These are phyloP conservation scores for Solanum bulbocastanum DNA, from an alignment of 257 asterid genomes.

Conservation along the genomic window DNA sequence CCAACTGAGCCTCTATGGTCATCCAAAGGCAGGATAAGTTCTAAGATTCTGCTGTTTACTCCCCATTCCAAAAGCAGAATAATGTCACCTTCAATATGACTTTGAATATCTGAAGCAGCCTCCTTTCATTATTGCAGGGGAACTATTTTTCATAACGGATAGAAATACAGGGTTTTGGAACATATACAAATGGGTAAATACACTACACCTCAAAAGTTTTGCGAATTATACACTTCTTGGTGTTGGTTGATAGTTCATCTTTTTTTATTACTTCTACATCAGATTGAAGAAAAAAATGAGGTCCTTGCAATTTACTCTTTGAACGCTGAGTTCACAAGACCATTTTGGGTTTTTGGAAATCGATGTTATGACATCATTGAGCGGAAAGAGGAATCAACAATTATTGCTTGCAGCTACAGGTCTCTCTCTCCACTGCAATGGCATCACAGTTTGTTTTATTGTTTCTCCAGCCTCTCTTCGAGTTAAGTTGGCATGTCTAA, in stretches of 20 bases:
- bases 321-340: slow-evolving; percentile 78
- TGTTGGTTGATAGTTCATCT: not conserved
- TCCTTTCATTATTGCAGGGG: slow-evolving; percentile 43
- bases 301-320: slow-evolving; percentile 58
- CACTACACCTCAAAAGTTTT: not conserved
- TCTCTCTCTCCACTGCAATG: slow-evolving; percentile 8
- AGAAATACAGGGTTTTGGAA: slow-evolving; percentile 91
- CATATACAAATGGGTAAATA: slow-evolving; percentile 81
- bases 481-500: not conserved
- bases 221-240: not conserved
- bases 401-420: slow-evolving; percentile 91
- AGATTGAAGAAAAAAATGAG: slow-evolving; percentile 75
- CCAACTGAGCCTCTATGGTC: slow-evolving; percentile 4
- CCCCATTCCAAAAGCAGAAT: not conserved
- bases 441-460: not conserved
- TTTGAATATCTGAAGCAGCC: not conserved
- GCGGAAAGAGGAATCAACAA: slow-evolving; percentile 25
- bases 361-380: slow-evolving; percentile 68
- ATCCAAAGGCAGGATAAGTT: not conserved
- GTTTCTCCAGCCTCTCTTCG: not conserved
- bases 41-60: not conserved
- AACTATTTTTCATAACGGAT: slow-evolving; percentile 78
- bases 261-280: not conserved
- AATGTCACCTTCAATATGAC: not conserved
- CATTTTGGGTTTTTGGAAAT: slow-evolving; percentile 85